A percentile compares a stretch with the other conserved stretches of the same genome.
Conservation (phyloP, 345 rosid species). For the Conringia planisiliqua region DNA sequence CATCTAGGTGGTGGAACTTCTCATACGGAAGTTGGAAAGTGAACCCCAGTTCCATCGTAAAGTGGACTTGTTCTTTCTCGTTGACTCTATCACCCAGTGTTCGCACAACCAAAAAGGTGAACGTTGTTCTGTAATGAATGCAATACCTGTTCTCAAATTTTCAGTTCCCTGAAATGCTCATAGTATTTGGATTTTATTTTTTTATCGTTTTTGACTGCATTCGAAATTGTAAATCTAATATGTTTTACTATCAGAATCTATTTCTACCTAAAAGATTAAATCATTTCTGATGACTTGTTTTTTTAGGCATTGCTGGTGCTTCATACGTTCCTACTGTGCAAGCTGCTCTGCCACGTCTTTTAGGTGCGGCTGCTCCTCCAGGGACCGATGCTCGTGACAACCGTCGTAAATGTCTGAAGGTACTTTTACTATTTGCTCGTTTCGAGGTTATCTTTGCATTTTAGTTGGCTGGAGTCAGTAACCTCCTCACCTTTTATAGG, state of each 20-base stretch:
- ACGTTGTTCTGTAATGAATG: constrained; percentile 11
- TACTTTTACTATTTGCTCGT: constrained; percentile 23
- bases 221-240: background rate
- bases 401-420: constrained; percentile 98
- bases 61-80: constrained; percentile 94
- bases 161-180: background rate
- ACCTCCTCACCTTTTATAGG: constrained; percentile 45
- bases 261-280: background rate
- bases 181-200: background rate
- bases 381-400: constrained; percentile 88
- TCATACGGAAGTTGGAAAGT: constrained; percentile 80
- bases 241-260: background rate
- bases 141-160: constrained; percentile 7
- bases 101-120: constrained; percentile 93
- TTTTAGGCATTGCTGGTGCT: constrained; percentile 85
- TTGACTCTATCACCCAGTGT: constrained; percentile 97
- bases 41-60: constrained; percentile 86
- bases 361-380: constrained; percentile 93
- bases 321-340: constrained; percentile 89
- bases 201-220: background rate
- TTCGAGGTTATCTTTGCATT: background rate
- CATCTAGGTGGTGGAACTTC: constrained; percentile 92
- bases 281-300: background rate
- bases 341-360: constrained; percentile 91
- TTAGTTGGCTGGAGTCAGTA: constrained; percentile 22